Percentiles rank a stretch among this genome's conserved stretches.
Conservation (phyloP, 352 stramenopile species). For the Aphanomyces stellatus region DNA sequence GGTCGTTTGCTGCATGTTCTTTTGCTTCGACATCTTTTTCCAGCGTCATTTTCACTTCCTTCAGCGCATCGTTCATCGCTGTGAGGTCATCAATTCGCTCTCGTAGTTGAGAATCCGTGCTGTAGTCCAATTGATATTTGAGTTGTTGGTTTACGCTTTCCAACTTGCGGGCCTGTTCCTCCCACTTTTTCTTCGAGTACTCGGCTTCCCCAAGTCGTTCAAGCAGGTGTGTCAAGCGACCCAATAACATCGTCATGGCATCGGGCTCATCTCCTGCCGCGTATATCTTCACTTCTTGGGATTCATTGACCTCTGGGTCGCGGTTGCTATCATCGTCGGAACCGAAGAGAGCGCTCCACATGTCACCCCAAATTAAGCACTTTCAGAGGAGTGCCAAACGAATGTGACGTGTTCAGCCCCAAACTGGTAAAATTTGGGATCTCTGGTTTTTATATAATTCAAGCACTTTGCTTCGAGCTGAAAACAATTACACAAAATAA, state of each 20-base stretch:
- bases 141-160: slow-evolving; percentile 1
- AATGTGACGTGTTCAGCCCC: too few species aligned
- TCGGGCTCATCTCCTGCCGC: slow-evolving; percentile 9
- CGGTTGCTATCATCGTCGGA: slow-evolving; percentile 3
- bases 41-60: slow-evolving; percentile 20
- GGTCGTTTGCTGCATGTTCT: slow-evolving; percentile 22
- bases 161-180: slow-evolving; percentile 1
- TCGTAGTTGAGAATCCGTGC: slow-evolving; percentile 22
- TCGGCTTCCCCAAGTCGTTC: slow-evolving; percentile 11
- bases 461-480: too few species aligned
- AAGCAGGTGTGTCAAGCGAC: background rate
- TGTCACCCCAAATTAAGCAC: too few species aligned
- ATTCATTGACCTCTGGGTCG: background rate
- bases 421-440: too few species aligned
- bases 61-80: slow-evolving; percentile 14
- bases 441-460: too few species aligned
- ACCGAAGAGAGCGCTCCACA: slow-evolving; percentile 18
- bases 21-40: slow-evolving; percentile 29
- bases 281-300: slow-evolving; percentile 5
- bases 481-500: too few species aligned
- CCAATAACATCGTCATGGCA: slow-evolving; percentile 8
- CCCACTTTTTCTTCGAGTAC: slow-evolving; percentile 7
- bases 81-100: slow-evolving; percentile 26
- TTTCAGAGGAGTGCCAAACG: too few species aligned
- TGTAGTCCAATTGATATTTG: slow-evolving; percentile 15